Conservation (phyloP, 2,329 filamentous ascomycete species). For the Penicillium frequentans region DNA sequence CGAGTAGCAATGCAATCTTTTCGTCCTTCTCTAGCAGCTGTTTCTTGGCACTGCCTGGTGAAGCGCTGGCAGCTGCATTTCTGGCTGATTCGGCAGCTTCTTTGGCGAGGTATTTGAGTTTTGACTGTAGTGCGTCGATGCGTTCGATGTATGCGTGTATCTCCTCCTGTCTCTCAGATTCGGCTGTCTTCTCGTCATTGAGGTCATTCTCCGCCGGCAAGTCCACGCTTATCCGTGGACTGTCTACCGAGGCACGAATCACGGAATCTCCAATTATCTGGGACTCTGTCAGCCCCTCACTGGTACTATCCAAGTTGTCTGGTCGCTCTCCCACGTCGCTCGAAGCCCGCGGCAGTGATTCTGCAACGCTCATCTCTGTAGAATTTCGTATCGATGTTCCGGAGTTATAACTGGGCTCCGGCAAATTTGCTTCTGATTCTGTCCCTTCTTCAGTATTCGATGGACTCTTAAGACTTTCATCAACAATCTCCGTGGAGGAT, state of each 20-base stretch:
- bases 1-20: slow-evolving; percentile 83
- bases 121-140: slow-evolving; percentile 88
- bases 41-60: slow-evolving; percentile 67
- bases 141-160: slow-evolving; percentile 80
- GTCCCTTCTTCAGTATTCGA: slow-evolving; percentile 8
- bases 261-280: neutral
- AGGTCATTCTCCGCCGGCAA: slow-evolving; percentile 10
- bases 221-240: slow-evolving; percentile 16
- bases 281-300: slow-evolving; percentile 5
- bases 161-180: slow-evolving; percentile 73
- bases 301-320: slow-evolving; percentile 4
- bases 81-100: slow-evolving; percentile 76
- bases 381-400: slow-evolving; percentile 24
- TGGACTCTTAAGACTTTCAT: slow-evolving; percentile 18
- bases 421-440: slow-evolving; percentile 10
- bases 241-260: slow-evolving; percentile 16
- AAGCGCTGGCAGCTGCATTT: slow-evolving; percentile 62
- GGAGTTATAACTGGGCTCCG: slow-evolving; percentile 33
- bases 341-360: slow-evolving; percentile 12
- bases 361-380: slow-evolving; percentile 22
- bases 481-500: slow-evolving; percentile 19
- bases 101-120: slow-evolving; percentile 82
- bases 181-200: slow-evolving; percentile 51
- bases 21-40: slow-evolving; percentile 87
- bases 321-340: slow-evolving; percentile 8